phyloP scores from a whole-genome alignment of 1,139 yeast species.

The Lodderomyces pseudojiufengensis region DNA sequence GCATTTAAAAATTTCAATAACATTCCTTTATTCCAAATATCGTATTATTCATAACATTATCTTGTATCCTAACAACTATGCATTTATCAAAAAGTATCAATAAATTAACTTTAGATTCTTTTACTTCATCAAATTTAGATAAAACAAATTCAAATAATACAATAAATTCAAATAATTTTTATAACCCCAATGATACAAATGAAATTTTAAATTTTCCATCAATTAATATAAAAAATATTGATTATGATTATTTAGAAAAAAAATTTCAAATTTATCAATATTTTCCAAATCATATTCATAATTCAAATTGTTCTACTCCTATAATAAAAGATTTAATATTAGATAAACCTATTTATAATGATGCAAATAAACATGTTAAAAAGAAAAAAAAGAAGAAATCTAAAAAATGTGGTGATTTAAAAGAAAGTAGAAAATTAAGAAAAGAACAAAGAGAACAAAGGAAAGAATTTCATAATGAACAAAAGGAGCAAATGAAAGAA shows the following conservation, averaged over 20 bases:
- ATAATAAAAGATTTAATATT: conserved; percentile 30
- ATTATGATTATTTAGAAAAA: conserved; percentile 37
- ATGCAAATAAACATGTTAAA: conserved; percentile 37
- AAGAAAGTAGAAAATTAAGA: conserved; percentile 2
- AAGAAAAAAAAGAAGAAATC: conserved; percentile 8
- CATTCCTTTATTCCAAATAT: too few species aligned
- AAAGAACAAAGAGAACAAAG: conserved; percentile 6
- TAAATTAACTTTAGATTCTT: conserved; percentile 4
- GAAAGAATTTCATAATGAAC: conserved; percentile 7
- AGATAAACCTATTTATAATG: conserved; percentile 41
- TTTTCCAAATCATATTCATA: conserved; percentile 40
- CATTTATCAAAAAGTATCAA: conserved; percentile 7
- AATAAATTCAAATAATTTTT: too few species aligned
- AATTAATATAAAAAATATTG: conserved; percentile 13
- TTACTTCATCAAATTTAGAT: not conserved
- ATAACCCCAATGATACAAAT: too few species aligned
- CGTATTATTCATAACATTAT: too few species aligned
- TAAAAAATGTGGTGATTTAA: conserved; percentile 7
- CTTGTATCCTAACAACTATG: too few species aligned
- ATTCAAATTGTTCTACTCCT: conserved; percentile 38
- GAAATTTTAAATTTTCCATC: too few species aligned
- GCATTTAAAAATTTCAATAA: too few species aligned
- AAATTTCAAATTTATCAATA: conserved; percentile 37
- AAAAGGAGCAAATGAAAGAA: conserved; percentile 12
- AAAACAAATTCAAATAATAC: too few species aligned